phyloP scores from a whole-genome alignment of 1,139 yeast species.

The Kodamaea alishanica region DNA sequence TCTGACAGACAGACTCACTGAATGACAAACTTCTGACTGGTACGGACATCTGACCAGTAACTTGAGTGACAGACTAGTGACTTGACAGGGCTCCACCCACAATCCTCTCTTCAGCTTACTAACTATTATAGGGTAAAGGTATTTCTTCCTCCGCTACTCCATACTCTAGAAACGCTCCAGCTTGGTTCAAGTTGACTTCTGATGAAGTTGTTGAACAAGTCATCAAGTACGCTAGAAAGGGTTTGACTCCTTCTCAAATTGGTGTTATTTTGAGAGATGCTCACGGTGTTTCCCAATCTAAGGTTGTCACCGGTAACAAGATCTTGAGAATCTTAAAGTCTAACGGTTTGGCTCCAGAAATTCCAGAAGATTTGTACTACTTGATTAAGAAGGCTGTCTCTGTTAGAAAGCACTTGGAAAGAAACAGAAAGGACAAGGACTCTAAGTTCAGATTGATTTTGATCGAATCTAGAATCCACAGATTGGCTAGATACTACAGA shows the following conservation, averaged over 20 bases:
- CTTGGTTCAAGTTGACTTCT: constrained; percentile 98
- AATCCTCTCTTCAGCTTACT: constrained; percentile 19
- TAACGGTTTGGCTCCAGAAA: constrained; percentile 99
- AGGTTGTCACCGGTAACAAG: constrained; percentile 99
- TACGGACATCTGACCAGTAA: too few relatives aligned
- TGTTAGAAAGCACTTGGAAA: constrained; percentile 99
- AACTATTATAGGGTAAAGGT: constrained; percentile 85
- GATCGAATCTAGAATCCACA: constrained; percentile 99
- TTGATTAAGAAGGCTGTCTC: constrained; percentile 99
- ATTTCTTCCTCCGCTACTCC: constrained; percentile 99
- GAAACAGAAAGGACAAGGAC: constrained; percentile 99
- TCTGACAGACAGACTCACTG: too few relatives aligned
- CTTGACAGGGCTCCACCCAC: too few relatives aligned
- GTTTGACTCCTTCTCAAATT: constrained; percentile 98
- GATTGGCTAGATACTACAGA: constrained; percentile 99
- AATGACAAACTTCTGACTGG: too few relatives aligned
- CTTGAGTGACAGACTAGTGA: too few relatives aligned
- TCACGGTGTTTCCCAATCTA: constrained; percentile 98
- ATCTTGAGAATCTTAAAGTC: constrained; percentile 98
- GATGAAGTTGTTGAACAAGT: constrained; percentile 97
- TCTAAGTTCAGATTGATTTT: constrained; percentile 99
- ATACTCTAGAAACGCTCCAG: constrained; percentile 97
- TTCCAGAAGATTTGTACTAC: constrained; percentile 99
- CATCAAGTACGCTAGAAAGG: constrained; percentile 99
- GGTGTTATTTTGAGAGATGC: constrained; percentile 99